Conservation (phyloP, 2,329 filamentous ascomycete genomes). For the Neofusicoccum umdonicola region DNA sequence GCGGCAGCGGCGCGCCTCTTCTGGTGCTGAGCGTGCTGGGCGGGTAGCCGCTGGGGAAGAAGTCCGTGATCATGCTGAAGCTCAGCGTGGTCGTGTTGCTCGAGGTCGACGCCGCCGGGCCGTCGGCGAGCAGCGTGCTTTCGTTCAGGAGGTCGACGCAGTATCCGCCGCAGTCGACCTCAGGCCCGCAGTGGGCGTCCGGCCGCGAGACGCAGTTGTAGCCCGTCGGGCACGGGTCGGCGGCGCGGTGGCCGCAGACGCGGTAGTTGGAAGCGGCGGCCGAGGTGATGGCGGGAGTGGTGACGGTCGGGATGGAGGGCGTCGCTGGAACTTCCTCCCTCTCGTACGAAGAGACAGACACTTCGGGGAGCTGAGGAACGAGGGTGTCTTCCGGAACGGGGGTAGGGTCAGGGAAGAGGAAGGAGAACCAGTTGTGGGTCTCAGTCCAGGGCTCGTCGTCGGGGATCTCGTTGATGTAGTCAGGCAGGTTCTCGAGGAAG, state of each 20-base stretch:
- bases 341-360: not conserved
- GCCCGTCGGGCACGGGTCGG: not conserved
- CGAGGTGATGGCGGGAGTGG: not conserved
- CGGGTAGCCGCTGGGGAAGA: not conserved
- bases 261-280: not conserved
- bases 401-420: not conserved
- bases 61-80: not conserved
- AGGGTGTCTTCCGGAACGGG: not conserved
- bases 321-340: not conserved
- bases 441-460: slow-evolving; percentile 1
- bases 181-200: not conserved
- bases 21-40: not conserved
- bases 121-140: not conserved
- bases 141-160: not conserved
- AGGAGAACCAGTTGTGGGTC: not conserved
- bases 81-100: not conserved
- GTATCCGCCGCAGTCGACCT: not conserved
- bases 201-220: not conserved
- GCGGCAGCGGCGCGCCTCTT: not conserved
- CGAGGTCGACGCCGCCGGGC: not conserved
- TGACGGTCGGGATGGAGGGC: too few species aligned
- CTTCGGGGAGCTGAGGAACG: not conserved
- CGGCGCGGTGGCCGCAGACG: not conserved
- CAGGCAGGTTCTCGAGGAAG: not conserved
- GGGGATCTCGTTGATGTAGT: not conserved